Evolutionary conservation across 1,284 basidiomycete species (phyloP).

Genomic region (Ganoderma leucocontextum): DNA sequence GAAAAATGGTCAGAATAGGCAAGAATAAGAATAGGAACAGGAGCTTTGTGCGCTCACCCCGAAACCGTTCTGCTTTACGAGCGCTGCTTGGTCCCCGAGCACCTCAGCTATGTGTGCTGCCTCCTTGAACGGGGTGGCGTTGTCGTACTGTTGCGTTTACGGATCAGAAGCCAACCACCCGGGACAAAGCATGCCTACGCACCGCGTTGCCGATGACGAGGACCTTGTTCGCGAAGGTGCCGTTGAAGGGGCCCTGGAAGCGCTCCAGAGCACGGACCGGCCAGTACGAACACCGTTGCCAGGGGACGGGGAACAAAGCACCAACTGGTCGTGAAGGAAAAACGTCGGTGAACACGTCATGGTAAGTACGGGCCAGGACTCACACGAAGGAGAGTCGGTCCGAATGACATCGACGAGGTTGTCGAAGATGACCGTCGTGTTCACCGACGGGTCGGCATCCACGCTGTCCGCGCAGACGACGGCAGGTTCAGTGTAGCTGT

Average conservation of each 20-base stretch:
- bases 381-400: slow-evolving; percentile 31
- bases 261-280: slow-evolving; percentile 34
- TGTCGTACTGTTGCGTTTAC: slow-evolving; percentile 23
- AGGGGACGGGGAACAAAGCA: slow-evolving; percentile 21
- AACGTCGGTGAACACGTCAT: neutral
- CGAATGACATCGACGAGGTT: slow-evolving; percentile 31
- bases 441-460: slow-evolving; percentile 29
- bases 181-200: neutral
- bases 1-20: neutral
- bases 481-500: slow-evolving; percentile 28
- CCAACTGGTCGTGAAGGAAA: slow-evolving; percentile 18
- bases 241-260: slow-evolving; percentile 36
- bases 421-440: slow-evolving; percentile 31
- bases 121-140: slow-evolving; percentile 34
- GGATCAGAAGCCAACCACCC: neutral
- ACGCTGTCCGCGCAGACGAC: slow-evolving; percentile 36
- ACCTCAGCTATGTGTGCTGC: slow-evolving; percentile 32
- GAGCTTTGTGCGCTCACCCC: slow-evolving; percentile 21
- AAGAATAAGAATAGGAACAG: neutral
- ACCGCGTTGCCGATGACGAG: slow-evolving; percentile 35
- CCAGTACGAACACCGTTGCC: slow-evolving; percentile 30
- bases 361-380: neutral
- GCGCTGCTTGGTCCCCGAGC: slow-evolving; percentile 33
- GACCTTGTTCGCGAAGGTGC: slow-evolving; percentile 31
- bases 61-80: slow-evolving; percentile 36